These are phyloP conservation scores for Silene vulgaris DNA, from an alignment of 179 eudicot species.

Conservation along the genomic window DNA sequence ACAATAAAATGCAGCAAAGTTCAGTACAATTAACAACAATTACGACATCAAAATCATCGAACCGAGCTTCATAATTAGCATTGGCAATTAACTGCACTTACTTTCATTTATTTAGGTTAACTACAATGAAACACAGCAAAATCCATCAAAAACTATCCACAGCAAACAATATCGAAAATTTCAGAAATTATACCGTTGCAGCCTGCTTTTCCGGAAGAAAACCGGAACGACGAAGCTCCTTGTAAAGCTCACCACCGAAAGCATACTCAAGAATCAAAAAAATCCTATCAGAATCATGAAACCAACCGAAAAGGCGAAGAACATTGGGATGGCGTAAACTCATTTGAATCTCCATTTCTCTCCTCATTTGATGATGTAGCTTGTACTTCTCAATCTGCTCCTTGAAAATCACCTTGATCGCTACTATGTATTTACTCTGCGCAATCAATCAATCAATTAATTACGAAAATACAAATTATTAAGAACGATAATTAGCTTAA, in stretches of 20 bases:
- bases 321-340: conserved; percentile 76
- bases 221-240: conserved; percentile 43
- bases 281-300: conserved; percentile 66
- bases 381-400: conserved; percentile 74
- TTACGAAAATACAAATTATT: background rate
- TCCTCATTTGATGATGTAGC: conserved; percentile 62
- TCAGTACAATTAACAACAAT: background rate
- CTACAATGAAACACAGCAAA: background rate
- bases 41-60: background rate
- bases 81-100: background rate
- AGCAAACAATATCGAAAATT: background rate
- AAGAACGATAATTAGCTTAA: background rate
- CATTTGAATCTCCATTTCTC: conserved; percentile 89
- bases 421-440: conserved; percentile 77
- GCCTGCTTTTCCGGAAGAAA: conserved; percentile 63
- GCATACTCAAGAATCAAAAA: conserved; percentile 79
- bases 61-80: background rate
- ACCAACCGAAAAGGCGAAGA: conserved; percentile 74
- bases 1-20: background rate
- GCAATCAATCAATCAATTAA: background rate
- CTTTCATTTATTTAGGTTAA: background rate
- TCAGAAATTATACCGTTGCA: conserved; percentile 47
- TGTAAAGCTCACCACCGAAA: conserved; percentile 73
- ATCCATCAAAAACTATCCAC: background rate
- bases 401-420: conserved; percentile 86